Evolutionary conservation across 345 rosid species (phyloP), one percentile per base, ranked within the genome.

Genomic region (Citrus sp.): DNA sequence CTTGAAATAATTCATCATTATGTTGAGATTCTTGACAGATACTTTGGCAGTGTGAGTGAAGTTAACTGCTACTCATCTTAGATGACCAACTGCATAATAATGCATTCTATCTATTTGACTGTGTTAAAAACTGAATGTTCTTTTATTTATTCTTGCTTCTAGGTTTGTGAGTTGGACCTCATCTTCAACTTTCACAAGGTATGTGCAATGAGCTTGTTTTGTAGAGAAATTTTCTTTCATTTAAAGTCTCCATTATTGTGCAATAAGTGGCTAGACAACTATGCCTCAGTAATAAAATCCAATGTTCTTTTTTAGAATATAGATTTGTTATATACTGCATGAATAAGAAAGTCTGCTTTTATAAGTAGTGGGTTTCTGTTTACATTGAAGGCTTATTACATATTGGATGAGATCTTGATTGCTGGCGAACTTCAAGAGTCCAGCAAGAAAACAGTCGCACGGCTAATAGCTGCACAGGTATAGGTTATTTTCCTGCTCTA

Each of bases 361-460:
- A 56, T 76, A 25, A 30, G 74, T 67, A 68, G 72, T 59, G 67
- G 84, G 60, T 40, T 82, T 56, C 38, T 75, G 40, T 81, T 76
- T 32, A 73, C 42, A 35, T 82, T 42, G 70, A 51, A 94, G 99
- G 99, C 98, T 63, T 94, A 94, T 80, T 92, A 96, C 78, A 86
- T 92, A 84, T 80, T 96, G 89, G 98, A 94, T 81, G 99, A 96
- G 87, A 85, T 96, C 28, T 80, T 96, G 84, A 89, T 94, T 76
- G 99, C 98, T 13, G 99, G 98, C 2, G 98, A 96, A 80, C 97
- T 96, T 78, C 99, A 96, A 84, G 99, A 94, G 84, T 79, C 98
- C 0, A 96, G 99, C 89, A 96, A 96, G 87, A 96, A 96, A 78
- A 94, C 94, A 14, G 90, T 92, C 37, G 97, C 98, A 59, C 87